phyloP scores from a whole-genome alignment of 306 rosid genomes.

The Benincasa hispida region DNA sequence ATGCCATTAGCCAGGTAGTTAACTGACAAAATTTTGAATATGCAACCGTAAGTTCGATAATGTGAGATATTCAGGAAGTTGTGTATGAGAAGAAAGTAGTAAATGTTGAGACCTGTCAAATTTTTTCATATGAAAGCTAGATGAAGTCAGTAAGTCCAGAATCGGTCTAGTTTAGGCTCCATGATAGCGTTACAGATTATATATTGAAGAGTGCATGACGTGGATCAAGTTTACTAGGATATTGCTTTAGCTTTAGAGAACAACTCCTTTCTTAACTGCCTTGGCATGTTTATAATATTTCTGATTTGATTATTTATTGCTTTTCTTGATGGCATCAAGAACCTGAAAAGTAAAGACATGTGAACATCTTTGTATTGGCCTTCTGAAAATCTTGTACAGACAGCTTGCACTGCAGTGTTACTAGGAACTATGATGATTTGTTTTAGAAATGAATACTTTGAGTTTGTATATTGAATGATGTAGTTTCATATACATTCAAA shows the following conservation, averaged over 20 bases:
- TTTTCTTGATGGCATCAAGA: not conserved
- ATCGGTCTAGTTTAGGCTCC: not conserved
- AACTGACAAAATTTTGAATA: not conserved
- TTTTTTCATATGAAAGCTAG: not conserved
- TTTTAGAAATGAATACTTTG: not conserved
- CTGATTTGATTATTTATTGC: not conserved
- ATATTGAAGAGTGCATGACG: not conserved
- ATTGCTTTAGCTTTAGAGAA: not conserved
- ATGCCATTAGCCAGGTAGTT: not conserved
- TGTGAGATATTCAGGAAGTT: not conserved
- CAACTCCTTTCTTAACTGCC: not conserved
- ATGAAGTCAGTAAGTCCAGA: not conserved
- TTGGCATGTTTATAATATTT: not conserved
- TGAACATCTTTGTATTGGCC: not conserved
- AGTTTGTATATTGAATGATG: not conserved
- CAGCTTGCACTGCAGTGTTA: not conserved
- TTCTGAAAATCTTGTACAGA: not conserved
- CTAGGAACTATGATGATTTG: not conserved
- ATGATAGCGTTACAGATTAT: not conserved
- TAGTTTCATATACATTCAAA: not conserved
- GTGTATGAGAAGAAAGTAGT: not conserved
- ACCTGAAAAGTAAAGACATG: not conserved
- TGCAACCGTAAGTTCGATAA: not conserved
- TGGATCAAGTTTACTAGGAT: not conserved
- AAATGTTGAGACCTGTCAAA: not conserved